Evolutionary conservation across 2,329 filamentous ascomycete species (phyloP), one percentile per base, ranked within the genome.

Genomic region (Cercospora zeina): DNA sequence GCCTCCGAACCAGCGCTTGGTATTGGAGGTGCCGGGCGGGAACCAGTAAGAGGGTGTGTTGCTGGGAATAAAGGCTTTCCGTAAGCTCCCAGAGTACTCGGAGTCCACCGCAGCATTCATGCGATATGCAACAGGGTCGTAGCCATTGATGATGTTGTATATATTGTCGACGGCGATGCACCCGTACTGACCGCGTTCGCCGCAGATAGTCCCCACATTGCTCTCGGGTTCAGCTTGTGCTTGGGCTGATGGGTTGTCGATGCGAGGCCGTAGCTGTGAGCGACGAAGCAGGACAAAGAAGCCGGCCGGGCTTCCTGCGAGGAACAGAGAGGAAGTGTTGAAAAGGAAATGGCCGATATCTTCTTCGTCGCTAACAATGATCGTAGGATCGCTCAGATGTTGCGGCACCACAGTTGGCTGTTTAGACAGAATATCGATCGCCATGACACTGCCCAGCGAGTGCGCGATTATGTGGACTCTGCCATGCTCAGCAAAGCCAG

Each of bases 131-230:
- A 99, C 96, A 1, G 95, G 86, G 65, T 89, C 87, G 63, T 87
- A 88, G 34, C 85, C 84, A 68, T 89, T 87, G 73, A 97, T 85
- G 66, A 99, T 85, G 71, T 99, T 99, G 81, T 97, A 99, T 61
- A 99, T 84, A 74, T 97, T 99, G 77, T 97, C 91, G 1, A 97
- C 89, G 0, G 93, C 91, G 30, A 97, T 80, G 74, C 95, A 97
- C 16, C 95, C 95, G 74, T 96, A 96, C 5, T 82, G 85, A 31
- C 90, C 92, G 16, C 83, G 83, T 42, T 91, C 85, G n/a, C 89
- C 90, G n/a, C 88, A 89, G 33, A 97, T 84, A 6, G 81, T 80
- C 4, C 74, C 73, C 1, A 73, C 73, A 27, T 76, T 75, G 54
- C 77, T 75, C 5, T 65, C 65, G 67, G 91, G 88, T 16, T 83